Conservation (phyloP, 1,284 basidiomycete genomes). For the Porogramme epimiltina region DNA sequence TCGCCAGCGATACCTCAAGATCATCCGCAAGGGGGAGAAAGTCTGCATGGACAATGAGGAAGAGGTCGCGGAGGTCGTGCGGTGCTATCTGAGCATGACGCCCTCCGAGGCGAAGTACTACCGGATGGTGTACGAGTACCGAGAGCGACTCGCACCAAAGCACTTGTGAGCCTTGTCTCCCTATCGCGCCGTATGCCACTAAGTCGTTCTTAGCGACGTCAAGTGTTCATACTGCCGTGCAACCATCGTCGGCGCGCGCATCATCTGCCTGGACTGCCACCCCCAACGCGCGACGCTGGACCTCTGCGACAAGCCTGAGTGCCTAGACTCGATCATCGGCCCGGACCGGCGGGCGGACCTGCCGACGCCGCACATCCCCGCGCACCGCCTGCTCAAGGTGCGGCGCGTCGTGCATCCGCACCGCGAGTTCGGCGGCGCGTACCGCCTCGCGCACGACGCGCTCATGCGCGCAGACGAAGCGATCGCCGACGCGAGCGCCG, state of each 20-base stretch:
- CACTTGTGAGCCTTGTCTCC: conserved; percentile 20
- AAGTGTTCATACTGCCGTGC: conserved; percentile 25
- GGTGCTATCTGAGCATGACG: conserved; percentile 15
- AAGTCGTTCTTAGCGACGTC: conserved; percentile 15
- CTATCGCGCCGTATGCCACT: background rate
- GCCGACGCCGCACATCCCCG: conserved; percentile 13
- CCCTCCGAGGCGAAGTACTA: conserved; percentile 14
- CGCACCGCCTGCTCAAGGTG: conserved; percentile 21
- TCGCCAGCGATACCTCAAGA: conserved; percentile 5
- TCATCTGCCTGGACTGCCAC: conserved; percentile 30
- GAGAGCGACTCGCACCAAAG: conserved; percentile 18
- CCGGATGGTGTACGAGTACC: conserved; percentile 15
- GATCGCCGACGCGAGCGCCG: conserved; percentile 7
- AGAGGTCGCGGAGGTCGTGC: conserved; percentile 2
- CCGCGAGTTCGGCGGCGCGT: conserved; percentile 17
- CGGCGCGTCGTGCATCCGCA: conserved; percentile 18
- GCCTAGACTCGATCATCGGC: conserved; percentile 14
- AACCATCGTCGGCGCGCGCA: conserved; percentile 23
- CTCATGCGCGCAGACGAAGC: conserved; percentile 18
- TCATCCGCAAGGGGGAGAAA: conserved; percentile 6
- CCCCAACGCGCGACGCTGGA: conserved; percentile 21
- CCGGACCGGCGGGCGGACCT: conserved; percentile 17
- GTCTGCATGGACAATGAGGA: background rate
- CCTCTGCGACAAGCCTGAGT: conserved; percentile 25
- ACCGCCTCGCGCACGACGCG: conserved; percentile 19